Conservation (phyloP, 176 grass and related monocot species). For the Oryza punctata region DNA sequence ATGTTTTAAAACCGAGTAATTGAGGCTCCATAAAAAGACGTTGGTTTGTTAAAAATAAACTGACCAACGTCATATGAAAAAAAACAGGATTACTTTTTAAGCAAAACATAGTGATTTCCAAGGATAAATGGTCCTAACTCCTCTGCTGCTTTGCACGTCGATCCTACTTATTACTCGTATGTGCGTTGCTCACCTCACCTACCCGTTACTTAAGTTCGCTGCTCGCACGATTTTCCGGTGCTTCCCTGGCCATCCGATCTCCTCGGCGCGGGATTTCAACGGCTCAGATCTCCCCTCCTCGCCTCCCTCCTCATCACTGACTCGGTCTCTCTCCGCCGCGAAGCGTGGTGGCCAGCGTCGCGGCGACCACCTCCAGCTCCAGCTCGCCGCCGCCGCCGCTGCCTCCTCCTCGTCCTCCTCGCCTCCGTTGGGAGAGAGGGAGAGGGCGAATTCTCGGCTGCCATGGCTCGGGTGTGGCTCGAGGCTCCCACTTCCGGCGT, state of each 20-base stretch:
- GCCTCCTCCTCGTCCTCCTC: background rate
- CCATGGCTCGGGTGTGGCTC: slow-evolving; percentile 14
- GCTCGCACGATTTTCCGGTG: slow-evolving; percentile 8
- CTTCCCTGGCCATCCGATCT: slow-evolving; percentile 21
- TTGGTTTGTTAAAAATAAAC: too few species aligned
- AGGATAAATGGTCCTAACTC: background rate
- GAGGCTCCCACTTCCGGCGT: background rate
- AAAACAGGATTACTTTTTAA: background rate
- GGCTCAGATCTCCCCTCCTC: background rate
- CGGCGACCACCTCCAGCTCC: slow-evolving; percentile 42
- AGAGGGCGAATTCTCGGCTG: background rate
- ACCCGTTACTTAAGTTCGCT: background rate
- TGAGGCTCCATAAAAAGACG: too few species aligned
- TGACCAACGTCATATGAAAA: too few species aligned
- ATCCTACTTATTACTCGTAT: too few species aligned
- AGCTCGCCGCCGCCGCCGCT: slow-evolving; percentile 33
- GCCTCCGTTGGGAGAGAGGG: background rate
- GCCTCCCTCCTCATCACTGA: background rate
- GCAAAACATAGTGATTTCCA: background rate
- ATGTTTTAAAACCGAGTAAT: too few species aligned
- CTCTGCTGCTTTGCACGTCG: background rate
- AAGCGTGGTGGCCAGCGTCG: background rate
- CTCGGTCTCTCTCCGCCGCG: background rate
- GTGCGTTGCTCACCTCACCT: background rate
- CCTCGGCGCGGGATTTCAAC: background rate